A percentile compares a stretch with the other conserved stretches of the same genome.
Evolutionary conservation across 1,284 basidiomycete species (phyloP).

Genomic region (Fomitopsis palustris): DNA sequence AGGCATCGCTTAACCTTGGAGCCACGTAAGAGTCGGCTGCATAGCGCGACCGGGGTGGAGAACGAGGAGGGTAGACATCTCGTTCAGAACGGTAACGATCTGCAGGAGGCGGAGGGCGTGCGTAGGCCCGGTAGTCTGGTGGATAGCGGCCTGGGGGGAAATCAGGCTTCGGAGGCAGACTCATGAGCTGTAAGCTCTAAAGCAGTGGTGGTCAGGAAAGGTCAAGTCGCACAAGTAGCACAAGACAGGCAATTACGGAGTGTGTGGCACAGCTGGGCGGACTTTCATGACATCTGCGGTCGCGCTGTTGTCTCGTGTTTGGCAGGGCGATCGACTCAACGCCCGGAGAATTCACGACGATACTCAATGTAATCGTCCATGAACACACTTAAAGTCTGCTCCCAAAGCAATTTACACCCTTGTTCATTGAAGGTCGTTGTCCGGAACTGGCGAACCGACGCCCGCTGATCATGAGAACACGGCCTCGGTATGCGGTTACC

Average conservation of each 20-base stretch:
- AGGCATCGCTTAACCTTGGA: constrained; percentile 15
- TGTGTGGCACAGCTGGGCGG: background rate
- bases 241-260: background rate
- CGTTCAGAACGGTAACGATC: constrained; percentile 19
- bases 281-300: background rate
- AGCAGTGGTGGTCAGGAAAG: background rate
- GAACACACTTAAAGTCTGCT: background rate
- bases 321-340: background rate
- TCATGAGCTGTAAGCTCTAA: constrained; percentile 12
- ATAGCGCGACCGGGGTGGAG: constrained; percentile 19
- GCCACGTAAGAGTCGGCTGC: constrained; percentile 22
- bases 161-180: constrained; percentile 32
- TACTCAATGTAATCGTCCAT: background rate
- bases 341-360: background rate
- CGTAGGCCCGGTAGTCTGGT: constrained; percentile 20
- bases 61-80: constrained; percentile 21
- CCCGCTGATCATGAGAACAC: background rate
- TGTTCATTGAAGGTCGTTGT: background rate
- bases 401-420: background rate
- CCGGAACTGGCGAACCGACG: background rate
- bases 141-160: constrained; percentile 24
- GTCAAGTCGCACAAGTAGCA: background rate
- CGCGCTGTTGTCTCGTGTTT: background rate
- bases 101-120: constrained; percentile 17
- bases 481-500: background rate